A percentile compares a stretch with the other conserved stretches of the same genome.
Conservation (phyloP, 768 basidiomycete species). For the Leccinum subgranulosum region DNA sequence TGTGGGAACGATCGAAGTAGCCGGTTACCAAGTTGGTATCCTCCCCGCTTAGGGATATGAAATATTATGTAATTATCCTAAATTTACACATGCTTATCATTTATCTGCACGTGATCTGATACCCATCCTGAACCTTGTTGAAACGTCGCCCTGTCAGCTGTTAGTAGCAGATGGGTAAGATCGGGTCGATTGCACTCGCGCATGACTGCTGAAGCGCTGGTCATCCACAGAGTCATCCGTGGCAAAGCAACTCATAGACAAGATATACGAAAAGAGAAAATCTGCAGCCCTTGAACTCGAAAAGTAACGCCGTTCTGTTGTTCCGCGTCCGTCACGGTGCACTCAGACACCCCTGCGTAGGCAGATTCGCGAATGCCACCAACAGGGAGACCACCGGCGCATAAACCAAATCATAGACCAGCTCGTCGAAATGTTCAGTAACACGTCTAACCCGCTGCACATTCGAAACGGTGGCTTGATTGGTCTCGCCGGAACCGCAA, state of each 20-base stretch:
- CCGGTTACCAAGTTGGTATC: not conserved
- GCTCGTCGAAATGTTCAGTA: slow-evolving; percentile 90
- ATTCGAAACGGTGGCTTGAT: slow-evolving; percentile 94
- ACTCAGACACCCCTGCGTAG: slow-evolving; percentile 36
- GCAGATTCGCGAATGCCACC: slow-evolving; percentile 83
- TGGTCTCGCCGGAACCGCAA: slow-evolving; percentile 94
- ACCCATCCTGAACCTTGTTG: not conserved
- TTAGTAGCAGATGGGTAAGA: slow-evolving; percentile 19
- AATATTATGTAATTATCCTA: not conserved
- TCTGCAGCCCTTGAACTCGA: slow-evolving; percentile 93
- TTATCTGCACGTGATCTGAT: slow-evolving; percentile 9
- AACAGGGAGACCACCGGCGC: slow-evolving; percentile 74
- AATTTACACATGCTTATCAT: not conserved
- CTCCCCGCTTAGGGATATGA: not conserved
- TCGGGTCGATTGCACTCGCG: no score
- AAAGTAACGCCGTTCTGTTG: slow-evolving; percentile 52
- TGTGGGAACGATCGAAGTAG: not conserved
- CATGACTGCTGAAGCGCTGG: not conserved
- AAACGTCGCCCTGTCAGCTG: not conserved
- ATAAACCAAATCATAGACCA: slow-evolving; percentile 91
- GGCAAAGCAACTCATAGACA: slow-evolving; percentile 81
- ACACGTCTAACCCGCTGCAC: slow-evolving; percentile 77
- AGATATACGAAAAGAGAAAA: slow-evolving; percentile 96
- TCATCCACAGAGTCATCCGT: slow-evolving; percentile 58
- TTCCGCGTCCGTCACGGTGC: not conserved